Conservation (phyloP, 805 yeast genomes). For the Jamesozyma rosinii region DNA sequence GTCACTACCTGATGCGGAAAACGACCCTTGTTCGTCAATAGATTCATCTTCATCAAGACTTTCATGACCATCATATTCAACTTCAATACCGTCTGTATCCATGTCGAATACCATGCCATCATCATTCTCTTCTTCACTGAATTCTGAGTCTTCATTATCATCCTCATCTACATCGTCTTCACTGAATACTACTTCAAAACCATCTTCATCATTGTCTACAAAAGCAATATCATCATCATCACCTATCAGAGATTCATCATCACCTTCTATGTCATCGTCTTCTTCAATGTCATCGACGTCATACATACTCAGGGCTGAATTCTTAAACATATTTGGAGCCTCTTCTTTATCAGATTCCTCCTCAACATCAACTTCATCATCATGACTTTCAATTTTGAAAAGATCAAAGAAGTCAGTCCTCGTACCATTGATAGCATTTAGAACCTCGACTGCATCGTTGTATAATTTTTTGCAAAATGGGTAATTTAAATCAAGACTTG, state of each 20-base stretch:
- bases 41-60: constrained; percentile 22
- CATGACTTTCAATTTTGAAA: constrained; percentile 52
- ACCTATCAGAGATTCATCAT: constrained; percentile 39
- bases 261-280: constrained; percentile 55
- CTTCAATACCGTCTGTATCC: constrained; percentile 24
- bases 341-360: constrained; percentile 59
- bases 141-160: constrained; percentile 18
- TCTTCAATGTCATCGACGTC: constrained; percentile 68
- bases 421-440: constrained; percentile 47
- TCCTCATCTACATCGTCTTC: constrained; percentile 26
- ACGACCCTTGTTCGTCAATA: constrained; percentile 18
- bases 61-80: constrained; percentile 20
- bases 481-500: constrained; percentile 63
- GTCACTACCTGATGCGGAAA: constrained; percentile 12
- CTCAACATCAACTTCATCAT: constrained; percentile 46
- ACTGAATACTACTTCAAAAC: constrained; percentile 28
- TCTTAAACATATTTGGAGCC: constrained; percentile 72
- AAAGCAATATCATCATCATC: constrained; percentile 34
- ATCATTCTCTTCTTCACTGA: not conserved
- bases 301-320: constrained; percentile 90
- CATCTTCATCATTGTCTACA: constrained; percentile 32
- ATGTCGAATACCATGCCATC: constrained; percentile 14
- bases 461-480: constrained; percentile 55
- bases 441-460: constrained; percentile 49
- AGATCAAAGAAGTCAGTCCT: constrained; percentile 48